A percentile compares a stretch with the other conserved stretches of the same genome.
phyloP scores from a whole-genome alignment of 169 alveolate genomes.

The Plasmodium gaboni region DNA sequence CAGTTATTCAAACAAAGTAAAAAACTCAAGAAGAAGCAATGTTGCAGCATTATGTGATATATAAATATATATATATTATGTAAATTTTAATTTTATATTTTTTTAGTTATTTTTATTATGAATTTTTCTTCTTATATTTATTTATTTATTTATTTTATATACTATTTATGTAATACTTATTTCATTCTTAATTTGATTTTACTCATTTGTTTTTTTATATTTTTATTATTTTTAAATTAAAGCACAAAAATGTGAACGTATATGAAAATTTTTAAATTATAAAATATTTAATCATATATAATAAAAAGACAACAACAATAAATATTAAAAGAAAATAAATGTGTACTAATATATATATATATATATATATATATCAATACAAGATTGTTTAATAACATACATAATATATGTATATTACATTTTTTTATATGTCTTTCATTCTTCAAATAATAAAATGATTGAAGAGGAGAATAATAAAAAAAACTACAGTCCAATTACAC shows the following conservation, averaged over 20 bases:
- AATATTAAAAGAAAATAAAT: no score
- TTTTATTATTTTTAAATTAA: neutral
- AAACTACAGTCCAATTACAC: conserved; percentile 33
- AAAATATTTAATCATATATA: no score
- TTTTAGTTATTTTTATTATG: conserved; percentile 4
- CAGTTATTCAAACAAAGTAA: conserved; percentile 75
- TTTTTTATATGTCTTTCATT: no score
- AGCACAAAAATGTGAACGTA: no score
- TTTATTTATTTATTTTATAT: conserved; percentile 1
- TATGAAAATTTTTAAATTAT: no score
- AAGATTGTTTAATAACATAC: no score
- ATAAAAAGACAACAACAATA: no score
- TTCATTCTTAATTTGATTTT: no score
- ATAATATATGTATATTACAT: no score
- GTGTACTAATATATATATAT: no score
- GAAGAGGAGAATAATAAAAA: conserved; percentile 3
- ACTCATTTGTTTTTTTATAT: neutral
- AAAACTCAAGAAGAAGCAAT: conserved; percentile 67
- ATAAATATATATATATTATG: neutral
- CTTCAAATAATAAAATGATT: no score
- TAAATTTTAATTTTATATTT: conserved; percentile 9
- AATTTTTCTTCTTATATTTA: neutral
- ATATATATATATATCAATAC: no score
- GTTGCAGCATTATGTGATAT: conserved; percentile 65
- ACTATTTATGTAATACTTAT: neutral